Percentiles rank a stretch among this genome's conserved stretches.
Evolutionary conservation across 768 basidiomycete species (phyloP).

Genomic region (Termitomyces sp.): DNA sequence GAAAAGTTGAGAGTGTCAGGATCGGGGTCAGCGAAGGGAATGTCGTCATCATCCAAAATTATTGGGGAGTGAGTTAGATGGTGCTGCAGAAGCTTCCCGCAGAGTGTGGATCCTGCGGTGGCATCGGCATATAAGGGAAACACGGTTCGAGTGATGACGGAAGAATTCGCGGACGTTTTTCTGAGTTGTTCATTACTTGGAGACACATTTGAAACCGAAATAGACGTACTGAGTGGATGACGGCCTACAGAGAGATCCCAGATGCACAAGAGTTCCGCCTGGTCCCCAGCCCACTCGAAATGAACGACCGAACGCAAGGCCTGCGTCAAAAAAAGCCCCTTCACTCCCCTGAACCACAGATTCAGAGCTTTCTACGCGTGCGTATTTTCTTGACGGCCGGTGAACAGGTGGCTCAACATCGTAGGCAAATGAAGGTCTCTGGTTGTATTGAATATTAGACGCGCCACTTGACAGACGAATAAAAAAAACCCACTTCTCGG

Average conservation of each 20-base stretch:
- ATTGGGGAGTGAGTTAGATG: constrained; percentile 74
- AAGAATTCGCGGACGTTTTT: constrained; percentile 55
- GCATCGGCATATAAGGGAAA: constrained; percentile 33
- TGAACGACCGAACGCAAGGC: constrained; percentile 78
- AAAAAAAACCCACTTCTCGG: constrained; percentile 42
- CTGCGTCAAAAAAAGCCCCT: constrained; percentile 69
- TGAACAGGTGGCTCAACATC: constrained; percentile 62
- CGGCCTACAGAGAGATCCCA: constrained; percentile 69
- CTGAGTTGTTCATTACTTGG: constrained; percentile 23
- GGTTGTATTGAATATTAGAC: constrained; percentile 3
- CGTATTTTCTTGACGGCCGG: constrained; percentile 76
- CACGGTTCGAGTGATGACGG: constrained; percentile 47
- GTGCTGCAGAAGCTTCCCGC: constrained; percentile 65
- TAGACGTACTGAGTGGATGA: constrained; percentile 44
- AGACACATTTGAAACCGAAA: neutral
- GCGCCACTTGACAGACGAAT: neutral
- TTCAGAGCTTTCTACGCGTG: constrained; percentile 62
- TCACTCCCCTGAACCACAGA: constrained; percentile 66
- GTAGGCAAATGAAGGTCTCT: constrained; percentile 80
- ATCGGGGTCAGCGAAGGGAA: constrained; percentile 67
- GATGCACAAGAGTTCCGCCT: constrained; percentile 65
- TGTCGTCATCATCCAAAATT: constrained; percentile 58
- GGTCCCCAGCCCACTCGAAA: constrained; percentile 93
- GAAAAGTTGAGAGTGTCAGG: constrained; percentile 61
- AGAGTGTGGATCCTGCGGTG: constrained; percentile 32